Percentiles rank a stretch among this genome's conserved stretches.
These are phyloP conservation scores for Sanghuangporus weigelae DNA, from an alignment of 1,284 basidiomycete species.

Conservation along the genomic window DNA sequence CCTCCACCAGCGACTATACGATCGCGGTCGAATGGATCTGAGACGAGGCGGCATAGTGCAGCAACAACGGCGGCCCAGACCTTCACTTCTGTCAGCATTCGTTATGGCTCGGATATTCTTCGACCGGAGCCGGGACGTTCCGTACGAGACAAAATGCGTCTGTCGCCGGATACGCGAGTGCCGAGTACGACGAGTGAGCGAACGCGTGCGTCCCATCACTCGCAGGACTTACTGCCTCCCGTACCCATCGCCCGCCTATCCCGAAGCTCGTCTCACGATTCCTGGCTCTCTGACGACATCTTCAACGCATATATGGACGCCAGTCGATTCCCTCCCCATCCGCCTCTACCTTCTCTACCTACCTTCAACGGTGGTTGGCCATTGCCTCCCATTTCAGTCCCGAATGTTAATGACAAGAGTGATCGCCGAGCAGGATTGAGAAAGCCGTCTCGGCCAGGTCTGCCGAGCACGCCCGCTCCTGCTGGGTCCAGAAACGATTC, in stretches of 20 bases:
- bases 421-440: not conserved
- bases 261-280: not conserved
- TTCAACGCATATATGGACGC: not conserved
- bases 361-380: slow-evolving; percentile 3
- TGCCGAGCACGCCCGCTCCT: not conserved
- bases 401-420: not conserved
- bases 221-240: not conserved
- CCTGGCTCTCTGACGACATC: slow-evolving; percentile 4
- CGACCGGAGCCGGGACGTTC: slow-evolving; percentile 20
- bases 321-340: not conserved
- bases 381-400: not conserved
- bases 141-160: slow-evolving; percentile 19
- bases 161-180: slow-evolving; percentile 13
- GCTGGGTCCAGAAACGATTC: not conserved
- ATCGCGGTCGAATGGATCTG: not conserved
- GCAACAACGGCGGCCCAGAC: not conserved
- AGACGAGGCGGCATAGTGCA: not conserved
- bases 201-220: not conserved
- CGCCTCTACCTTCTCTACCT: not conserved
- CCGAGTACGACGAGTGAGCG: not conserved
- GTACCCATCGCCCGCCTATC: too few species aligned
- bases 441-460: not conserved
- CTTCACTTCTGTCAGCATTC: slow-evolving; percentile 11
- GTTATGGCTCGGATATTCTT: slow-evolving; percentile 30
- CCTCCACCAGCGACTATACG: not conserved